A percentile compares a stretch with the other conserved stretches of the same genome.
phyloP scores from a whole-genome alignment of 495 filamentous ascomycete species.

The Oidiodendron maius region DNA sequence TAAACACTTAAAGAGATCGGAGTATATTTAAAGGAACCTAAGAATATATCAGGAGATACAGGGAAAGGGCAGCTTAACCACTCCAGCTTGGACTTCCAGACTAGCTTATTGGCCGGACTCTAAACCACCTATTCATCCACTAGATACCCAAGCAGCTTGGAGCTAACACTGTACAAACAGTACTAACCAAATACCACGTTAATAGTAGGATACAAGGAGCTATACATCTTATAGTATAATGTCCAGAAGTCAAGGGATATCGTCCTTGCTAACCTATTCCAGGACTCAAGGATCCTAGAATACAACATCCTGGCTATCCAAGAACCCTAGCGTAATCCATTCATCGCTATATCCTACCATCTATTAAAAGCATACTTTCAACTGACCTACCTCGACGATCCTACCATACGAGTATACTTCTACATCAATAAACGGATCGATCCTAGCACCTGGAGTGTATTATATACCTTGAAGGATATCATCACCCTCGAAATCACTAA shows the following conservation, averaged over 20 bases:
- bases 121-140: too few relatives aligned
- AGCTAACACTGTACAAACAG: too few relatives aligned
- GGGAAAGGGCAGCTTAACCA: too few relatives aligned
- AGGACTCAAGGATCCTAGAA: slow-evolving; percentile 12
- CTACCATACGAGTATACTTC: slow-evolving; percentile 5
- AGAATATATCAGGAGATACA: too few relatives aligned
- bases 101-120: too few relatives aligned
- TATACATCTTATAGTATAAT: too few relatives aligned
- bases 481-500: slow-evolving; percentile 13
- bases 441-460: slow-evolving; percentile 4
- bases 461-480: slow-evolving; percentile 5
- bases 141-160: too few relatives aligned
- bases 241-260: slow-evolving; percentile 15
- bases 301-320: slow-evolving; percentile 23
- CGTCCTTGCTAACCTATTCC: slow-evolving; percentile 14
- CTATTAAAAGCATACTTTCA: slow-evolving; percentile 11
- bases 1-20: too few relatives aligned
- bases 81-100: too few relatives aligned
- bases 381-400: slow-evolving; percentile 4
- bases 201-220: too few relatives aligned
- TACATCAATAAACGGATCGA: slow-evolving; percentile 8
- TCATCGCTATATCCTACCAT: slow-evolving; percentile 15
- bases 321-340: slow-evolving; percentile 23
- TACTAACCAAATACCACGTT: too few relatives aligned
- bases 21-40: too few relatives aligned